Base-by-base conservation (phyloP, 2,329 filamentous ascomycete genomes). In the Huntiella savannae region DNA sequence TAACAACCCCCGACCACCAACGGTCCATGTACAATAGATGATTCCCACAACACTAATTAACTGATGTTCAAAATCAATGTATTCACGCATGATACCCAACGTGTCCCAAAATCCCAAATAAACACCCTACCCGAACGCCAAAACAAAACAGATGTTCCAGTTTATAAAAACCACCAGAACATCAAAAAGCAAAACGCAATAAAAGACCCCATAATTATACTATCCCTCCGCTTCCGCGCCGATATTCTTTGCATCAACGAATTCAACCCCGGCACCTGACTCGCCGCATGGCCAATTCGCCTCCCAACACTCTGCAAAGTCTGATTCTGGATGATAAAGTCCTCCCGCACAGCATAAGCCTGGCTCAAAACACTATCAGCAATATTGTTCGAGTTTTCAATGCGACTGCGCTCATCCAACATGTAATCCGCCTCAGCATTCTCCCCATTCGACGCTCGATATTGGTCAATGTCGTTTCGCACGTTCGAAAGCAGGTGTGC, bases 301-400 rank as follows among this genome's bases (percentile, higher is more conserved):
- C 88, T 70, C 61, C 95, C 93, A 57, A 98, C 88, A 60, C 75
- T 92, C 39, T 79, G 74, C 51, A 98, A 63, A 19, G 81, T 88
- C 67, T 96, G 87, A 51, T 87, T 71, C 68, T 98, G 91, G 47
- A 86, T 57, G 11, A 74, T 70, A 60, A 98, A 96, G 60, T 71
- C 87, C 64, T 96, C 86, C 59, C 94, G 92, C 45, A 96, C 85
- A 8, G 88, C 87, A 63, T 98, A 98, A 5, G 91, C 91, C 66
- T 96, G 91, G 58, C 81, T 87, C 50, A 98, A 69, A 33, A 98
- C 86, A 52, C 75, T 82, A 60, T 98, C 91, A 41, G 85, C 80
- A 68, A 93, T 78, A 54, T 76, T 81, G 62, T 96, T 82, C 57
- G 83, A 92, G 59, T 85, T 80, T 58, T 98, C 91, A 57, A 98